phyloP scores from a whole-genome alignment of 2,329 filamentous ascomycete species.

The Aspergillus flavus region DNA sequence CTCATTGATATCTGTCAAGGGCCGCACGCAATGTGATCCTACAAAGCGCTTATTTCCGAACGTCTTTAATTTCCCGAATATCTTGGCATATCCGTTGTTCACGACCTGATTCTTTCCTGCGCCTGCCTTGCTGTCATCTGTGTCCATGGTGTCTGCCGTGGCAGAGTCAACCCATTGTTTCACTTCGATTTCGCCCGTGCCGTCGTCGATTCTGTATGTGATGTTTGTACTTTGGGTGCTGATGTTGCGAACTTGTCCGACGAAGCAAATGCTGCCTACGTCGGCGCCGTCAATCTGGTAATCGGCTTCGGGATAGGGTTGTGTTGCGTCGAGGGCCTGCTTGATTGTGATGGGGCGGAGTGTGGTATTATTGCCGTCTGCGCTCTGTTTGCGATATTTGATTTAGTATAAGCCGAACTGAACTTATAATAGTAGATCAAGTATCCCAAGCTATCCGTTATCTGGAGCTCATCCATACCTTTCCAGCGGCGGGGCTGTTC shows the following conservation, averaged over 20 bases:
- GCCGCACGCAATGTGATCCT: conserved; percentile 76
- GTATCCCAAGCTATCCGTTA: background rate
- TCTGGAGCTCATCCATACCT: conserved; percentile 29
- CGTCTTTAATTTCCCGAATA: conserved; percentile 80
- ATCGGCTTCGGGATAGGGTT: conserved; percentile 72
- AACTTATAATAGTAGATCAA: background rate
- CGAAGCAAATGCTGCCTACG: conserved; percentile 76
- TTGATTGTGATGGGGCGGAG: conserved; percentile 94
- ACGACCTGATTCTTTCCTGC: conserved; percentile 60
- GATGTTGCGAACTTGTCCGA: conserved; percentile 88
- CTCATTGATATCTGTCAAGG: conserved; percentile 85
- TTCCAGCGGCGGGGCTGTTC: conserved; percentile 51
- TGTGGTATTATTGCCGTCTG: conserved; percentile 72
- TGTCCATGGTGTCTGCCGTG: conserved; percentile 48
- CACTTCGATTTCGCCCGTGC: conserved; percentile 86
- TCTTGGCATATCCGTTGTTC: conserved; percentile 78
- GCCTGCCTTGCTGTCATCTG: conserved; percentile 44
- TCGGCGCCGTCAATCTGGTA: conserved; percentile 81
- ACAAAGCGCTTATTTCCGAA: conserved; percentile 85
- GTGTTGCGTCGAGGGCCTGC: conserved; percentile 81
- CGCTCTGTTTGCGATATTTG: conserved; percentile 15
- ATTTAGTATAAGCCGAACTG: background rate
- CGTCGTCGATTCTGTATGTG: conserved; percentile 92
- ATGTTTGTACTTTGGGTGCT: conserved; percentile 86
- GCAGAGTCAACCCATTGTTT: conserved; percentile 52